Evolutionary conservation across 2,329 filamentous ascomycete species (phyloP).

Genomic region (Fusarium sp.): DNA sequence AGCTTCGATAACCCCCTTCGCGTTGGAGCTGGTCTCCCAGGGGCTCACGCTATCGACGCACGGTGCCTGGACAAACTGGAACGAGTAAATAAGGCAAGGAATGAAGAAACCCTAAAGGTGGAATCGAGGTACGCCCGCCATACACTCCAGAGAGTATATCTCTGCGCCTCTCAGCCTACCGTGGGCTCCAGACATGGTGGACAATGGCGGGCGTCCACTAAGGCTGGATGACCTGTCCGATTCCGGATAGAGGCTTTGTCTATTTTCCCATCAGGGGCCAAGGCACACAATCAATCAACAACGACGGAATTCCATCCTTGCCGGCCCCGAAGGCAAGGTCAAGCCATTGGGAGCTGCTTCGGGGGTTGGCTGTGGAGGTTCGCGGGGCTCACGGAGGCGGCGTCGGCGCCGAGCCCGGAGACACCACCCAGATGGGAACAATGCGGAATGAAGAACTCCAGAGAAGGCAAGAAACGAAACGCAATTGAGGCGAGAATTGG

Average conservation of each 20-base stretch:
- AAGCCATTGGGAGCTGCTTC: constrained; percentile 3
- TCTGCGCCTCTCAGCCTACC: background rate
- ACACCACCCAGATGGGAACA: constrained; percentile 3
- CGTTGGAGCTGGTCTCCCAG: background rate
- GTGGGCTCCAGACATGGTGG: background rate
- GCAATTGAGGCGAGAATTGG: background rate
- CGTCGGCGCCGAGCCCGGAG: constrained; percentile 5
- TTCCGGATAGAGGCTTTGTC: background rate
- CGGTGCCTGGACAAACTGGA: background rate
- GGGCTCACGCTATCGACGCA: background rate
- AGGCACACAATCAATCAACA: background rate
- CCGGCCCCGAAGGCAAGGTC: background rate
- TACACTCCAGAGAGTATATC: background rate
- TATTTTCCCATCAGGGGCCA: background rate
- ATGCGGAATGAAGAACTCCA: background rate
- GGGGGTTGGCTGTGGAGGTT: background rate
- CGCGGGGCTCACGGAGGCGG: constrained; percentile 14
- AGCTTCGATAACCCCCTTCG: constrained; percentile 1
- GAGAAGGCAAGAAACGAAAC: constrained; percentile 1
- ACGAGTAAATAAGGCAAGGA: background rate
- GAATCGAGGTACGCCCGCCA: background rate
- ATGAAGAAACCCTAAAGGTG: background rate
- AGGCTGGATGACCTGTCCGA: background rate
- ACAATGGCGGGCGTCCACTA: background rate
- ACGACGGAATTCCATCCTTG: constrained; percentile 12